Percentiles rank a stretch among this genome's conserved stretches.
These are phyloP conservation scores for Ehretia macrophylla DNA, from an alignment of 257 asterid genomes.

Conservation along the genomic window DNA sequence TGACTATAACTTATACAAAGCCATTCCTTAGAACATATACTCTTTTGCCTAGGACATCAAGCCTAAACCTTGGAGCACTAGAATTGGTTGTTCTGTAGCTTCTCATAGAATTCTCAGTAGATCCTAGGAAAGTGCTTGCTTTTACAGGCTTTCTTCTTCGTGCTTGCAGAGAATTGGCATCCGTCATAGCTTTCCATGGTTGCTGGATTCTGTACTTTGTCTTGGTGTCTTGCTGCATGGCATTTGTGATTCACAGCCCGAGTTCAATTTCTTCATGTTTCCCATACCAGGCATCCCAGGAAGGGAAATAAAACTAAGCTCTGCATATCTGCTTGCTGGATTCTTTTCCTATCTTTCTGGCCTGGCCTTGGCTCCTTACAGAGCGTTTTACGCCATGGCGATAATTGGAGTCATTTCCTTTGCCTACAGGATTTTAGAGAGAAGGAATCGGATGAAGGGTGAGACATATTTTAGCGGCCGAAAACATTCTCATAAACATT, in stretches of 20 bases:
- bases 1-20: too few relatives aligned
- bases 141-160: neutral
- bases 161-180: slow-evolving; percentile 62
- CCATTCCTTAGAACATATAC: too few relatives aligned
- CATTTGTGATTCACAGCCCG: slow-evolving; percentile 66
- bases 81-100: too few relatives aligned
- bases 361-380: slow-evolving; percentile 72
- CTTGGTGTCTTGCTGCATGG: slow-evolving; percentile 80
- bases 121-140: too few relatives aligned
- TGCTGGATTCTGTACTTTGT: slow-evolving; percentile 74
- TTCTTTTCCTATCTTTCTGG: slow-evolving; percentile 59
- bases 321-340: slow-evolving; percentile 72
- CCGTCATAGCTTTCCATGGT: slow-evolving; percentile 68
- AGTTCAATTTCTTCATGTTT: slow-evolving; percentile 63
- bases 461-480: slow-evolving; percentile 50
- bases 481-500: slow-evolving; percentile 84
- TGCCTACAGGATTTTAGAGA: slow-evolving; percentile 63
- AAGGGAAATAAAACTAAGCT: slow-evolving; percentile 74
- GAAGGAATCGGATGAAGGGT: slow-evolving; percentile 52
- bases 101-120: too few relatives aligned
- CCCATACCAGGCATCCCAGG: slow-evolving; percentile 52
- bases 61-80: too few relatives aligned
- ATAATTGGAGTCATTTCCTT: slow-evolving; percentile 62
- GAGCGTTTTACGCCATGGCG: slow-evolving; percentile 71
- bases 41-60: too few relatives aligned